A percentile compares a stretch with the other conserved stretches of the same genome.
Conservation (phyloP, 805 yeast species). For the Suhomyces emberorum region DNA sequence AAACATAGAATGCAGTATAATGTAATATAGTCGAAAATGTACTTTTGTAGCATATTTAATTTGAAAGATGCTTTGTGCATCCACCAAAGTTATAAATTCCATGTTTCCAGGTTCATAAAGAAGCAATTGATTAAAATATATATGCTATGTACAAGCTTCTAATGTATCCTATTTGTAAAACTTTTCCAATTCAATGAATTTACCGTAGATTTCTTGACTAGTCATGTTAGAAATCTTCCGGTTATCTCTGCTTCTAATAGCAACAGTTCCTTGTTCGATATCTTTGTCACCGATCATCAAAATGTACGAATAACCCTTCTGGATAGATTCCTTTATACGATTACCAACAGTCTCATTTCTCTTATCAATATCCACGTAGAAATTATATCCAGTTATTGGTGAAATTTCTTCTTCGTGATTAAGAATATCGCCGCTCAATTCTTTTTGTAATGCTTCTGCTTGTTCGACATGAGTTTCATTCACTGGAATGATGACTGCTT, state of each 20-base stretch:
- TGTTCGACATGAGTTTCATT: constrained; percentile 56
- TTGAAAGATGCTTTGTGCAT: no score
- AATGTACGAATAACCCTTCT: constrained; percentile 72
- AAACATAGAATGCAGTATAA: no score
- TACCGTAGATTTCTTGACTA: constrained; percentile 47
- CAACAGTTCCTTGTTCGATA: constrained; percentile 51
- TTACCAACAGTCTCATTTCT: constrained; percentile 77
- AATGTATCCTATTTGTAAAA: constrained; percentile 39
- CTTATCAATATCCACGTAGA: constrained; percentile 71
- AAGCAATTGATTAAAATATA: no score
- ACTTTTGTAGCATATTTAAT: no score
- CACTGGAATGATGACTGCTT: constrained; percentile 80
- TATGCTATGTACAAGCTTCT: no score
- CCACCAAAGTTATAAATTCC: no score
- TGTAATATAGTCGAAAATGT: no score
- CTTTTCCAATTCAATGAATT: constrained; percentile 58
- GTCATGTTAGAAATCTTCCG: constrained; percentile 44
- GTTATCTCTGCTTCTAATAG: constrained; percentile 59
- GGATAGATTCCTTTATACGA: constrained; percentile 75
- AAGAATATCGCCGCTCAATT: constrained; percentile 45
- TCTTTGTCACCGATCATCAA: constrained; percentile 89
- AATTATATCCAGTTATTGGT: constrained; percentile 56
- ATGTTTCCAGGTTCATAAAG: no score
- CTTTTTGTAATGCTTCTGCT: constrained; percentile 47
- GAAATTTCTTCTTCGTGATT: constrained; percentile 38